A percentile compares a stretch with the other conserved stretches of the same genome.
Evolutionary conservation across 2,329 filamentous ascomycete genomes (phyloP).

Genomic region (Trichoderma lentiforme): DNA sequence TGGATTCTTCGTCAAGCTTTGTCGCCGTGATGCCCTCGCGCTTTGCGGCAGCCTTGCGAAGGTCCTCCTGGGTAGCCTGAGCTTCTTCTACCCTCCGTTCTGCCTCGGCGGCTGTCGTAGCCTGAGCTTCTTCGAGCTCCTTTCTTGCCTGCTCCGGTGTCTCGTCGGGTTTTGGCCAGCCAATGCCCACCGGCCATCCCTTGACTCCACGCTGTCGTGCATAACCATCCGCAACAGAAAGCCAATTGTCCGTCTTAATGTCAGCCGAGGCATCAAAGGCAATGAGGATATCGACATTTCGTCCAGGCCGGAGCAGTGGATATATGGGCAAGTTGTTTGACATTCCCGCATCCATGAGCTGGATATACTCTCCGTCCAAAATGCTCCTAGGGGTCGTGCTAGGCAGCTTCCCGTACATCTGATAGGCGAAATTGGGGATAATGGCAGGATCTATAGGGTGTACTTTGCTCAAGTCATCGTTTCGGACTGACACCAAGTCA

Average conservation of each 20-base stretch:
- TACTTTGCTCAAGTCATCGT: conserved; percentile 82
- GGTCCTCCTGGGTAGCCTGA: conserved; percentile 42
- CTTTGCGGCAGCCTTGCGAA: conserved; percentile 27
- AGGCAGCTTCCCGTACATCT: conserved; percentile 73
- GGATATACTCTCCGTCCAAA: conserved; percentile 66
- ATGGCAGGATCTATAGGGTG: conserved; percentile 91
- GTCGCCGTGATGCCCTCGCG: conserved; percentile 25
- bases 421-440: conserved; percentile 85
- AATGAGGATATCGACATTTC: conserved; percentile 84
- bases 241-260: conserved; percentile 92
- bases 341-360: conserved; percentile 97
- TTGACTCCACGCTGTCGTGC: conserved; percentile 84
- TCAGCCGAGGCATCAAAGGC: conserved; percentile 95
- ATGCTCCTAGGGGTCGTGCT: conserved; percentile 75
- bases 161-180: conserved; percentile 72
- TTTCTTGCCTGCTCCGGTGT: conserved; percentile 57
- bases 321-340: conserved; percentile 97
- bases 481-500: conserved; percentile 75
- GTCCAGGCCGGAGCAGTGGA: conserved; percentile 81
- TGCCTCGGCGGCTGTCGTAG: conserved; percentile 56
- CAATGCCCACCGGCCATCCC: conserved; percentile 92
- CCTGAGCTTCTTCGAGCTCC: conserved; percentile 65
- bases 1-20: conserved; percentile 29
- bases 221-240: conserved; percentile 90
- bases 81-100: conserved; percentile 62